phyloP scores from a whole-genome alignment of 2,329 filamentous ascomycete genomes.

The Trematosphaeria pertusa region DNA sequence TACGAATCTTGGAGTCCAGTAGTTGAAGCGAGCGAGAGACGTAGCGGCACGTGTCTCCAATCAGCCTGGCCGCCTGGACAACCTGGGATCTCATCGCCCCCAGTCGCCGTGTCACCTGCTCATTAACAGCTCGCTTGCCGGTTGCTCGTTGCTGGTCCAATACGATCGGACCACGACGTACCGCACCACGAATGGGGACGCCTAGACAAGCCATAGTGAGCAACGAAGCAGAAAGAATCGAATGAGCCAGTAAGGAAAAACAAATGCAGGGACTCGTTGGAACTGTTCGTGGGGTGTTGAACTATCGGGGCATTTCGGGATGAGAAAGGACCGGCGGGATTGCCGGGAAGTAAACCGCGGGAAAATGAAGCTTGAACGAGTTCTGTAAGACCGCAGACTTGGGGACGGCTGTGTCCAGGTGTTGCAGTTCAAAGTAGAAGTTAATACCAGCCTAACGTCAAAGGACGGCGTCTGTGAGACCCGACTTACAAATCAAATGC shows the following conservation, averaged over 20 bases:
- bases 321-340: background rate
- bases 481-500: background rate
- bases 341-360: background rate
- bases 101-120: background rate
- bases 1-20: no score
- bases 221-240: background rate
- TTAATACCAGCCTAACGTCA: no score
- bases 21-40: conserved; percentile 13
- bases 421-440: no score
- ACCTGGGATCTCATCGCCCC: background rate
- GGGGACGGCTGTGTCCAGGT: no score
- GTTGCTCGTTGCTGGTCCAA: no score
- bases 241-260: background rate
- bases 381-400: background rate
- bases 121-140: background rate
- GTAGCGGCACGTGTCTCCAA: conserved; percentile 22
- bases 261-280: no score
- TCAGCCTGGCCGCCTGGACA: conserved; percentile 8
- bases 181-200: background rate
- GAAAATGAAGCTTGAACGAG: background rate
- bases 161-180: background rate
- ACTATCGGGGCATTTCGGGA: no score
- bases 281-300: no score
- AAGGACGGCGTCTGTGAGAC: background rate
- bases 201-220: background rate